These are phyloP conservation scores for Pythium rishiriense DNA, from an alignment of 352 stramenopile genomes.

Conservation along the genomic window DNA sequence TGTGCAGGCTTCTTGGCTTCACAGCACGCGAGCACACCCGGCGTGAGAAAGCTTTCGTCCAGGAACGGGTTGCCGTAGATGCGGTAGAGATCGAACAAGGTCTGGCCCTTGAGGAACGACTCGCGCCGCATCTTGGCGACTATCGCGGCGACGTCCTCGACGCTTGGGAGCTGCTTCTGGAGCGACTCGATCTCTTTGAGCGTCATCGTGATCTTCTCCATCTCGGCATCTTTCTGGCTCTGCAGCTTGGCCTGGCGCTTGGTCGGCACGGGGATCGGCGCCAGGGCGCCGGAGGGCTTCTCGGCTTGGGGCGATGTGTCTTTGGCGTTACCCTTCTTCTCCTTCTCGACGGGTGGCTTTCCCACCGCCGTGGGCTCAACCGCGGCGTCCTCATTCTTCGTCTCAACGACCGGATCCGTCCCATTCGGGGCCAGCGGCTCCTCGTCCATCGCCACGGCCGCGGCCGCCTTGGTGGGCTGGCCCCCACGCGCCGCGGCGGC, in stretches of 20 bases:
- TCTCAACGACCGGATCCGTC: not conserved
- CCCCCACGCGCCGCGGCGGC: not conserved
- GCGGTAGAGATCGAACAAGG: constrained; percentile 82
- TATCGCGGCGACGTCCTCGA: constrained; percentile 58
- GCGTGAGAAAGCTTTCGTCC: constrained; percentile 80
- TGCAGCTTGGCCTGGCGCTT: constrained; percentile 3
- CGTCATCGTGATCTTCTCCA: constrained; percentile 72
- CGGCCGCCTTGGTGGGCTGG: not conserved
- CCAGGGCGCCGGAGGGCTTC: not conserved
- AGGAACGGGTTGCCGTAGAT: constrained; percentile 86
- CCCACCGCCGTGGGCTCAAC: too few relatives aligned
- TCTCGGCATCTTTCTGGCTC: constrained; percentile 33
- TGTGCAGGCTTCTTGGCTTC: constrained; percentile 71
- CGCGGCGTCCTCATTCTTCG: not conserved
- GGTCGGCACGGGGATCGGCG: not conserved
- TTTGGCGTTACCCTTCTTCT: too few relatives aligned
- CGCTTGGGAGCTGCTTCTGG: constrained; percentile 73
- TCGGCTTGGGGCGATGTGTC: too few relatives aligned
- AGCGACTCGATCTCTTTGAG: constrained; percentile 71
- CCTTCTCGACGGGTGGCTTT: constrained; percentile 12
- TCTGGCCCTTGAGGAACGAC: constrained; percentile 77
- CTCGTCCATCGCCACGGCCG: not conserved
- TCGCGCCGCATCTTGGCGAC: constrained; percentile 61
- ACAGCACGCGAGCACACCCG: constrained; percentile 76
- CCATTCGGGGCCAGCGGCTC: not conserved